These are phyloP conservation scores for Leishmania aethiopica DNA, from an alignment of 208 protist genomes.

Conservation along the genomic window DNA sequence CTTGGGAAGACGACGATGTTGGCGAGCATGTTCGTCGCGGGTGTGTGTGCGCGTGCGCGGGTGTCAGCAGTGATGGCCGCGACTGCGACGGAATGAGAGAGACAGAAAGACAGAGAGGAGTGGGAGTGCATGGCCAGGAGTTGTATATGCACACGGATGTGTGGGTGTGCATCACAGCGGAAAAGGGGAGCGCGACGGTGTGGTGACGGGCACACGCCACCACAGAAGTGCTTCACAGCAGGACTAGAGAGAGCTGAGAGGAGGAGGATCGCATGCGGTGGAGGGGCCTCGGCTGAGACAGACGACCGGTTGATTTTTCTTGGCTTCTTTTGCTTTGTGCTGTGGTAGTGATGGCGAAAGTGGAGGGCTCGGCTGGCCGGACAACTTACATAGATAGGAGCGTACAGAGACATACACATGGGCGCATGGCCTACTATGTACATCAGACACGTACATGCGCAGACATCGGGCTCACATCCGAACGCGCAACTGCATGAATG, in stretches of 20 bases:
- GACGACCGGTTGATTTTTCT: background rate
- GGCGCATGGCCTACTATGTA: background rate
- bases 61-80: background rate
- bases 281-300: background rate
- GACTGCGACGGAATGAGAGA: background rate
- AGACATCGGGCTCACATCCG: background rate
- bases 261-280: background rate
- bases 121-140: background rate
- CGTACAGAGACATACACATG: background rate
- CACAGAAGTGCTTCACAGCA: background rate
- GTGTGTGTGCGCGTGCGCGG: background rate
- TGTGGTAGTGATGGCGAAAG: background rate
- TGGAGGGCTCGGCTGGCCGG: background rate
- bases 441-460: background rate
- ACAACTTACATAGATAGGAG: background rate
- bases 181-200: background rate
- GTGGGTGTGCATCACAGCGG: background rate
- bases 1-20: background rate
- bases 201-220: background rate
- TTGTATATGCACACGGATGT: background rate
- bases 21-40: background rate
- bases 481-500: background rate
- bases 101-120: background rate
- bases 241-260: background rate
- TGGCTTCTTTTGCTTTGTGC: background rate